A percentile compares a stretch with the other conserved stretches of the same genome.
Conservation (phyloP, 1,139 yeast species). For the Nakaseomyces bracarensis region DNA sequence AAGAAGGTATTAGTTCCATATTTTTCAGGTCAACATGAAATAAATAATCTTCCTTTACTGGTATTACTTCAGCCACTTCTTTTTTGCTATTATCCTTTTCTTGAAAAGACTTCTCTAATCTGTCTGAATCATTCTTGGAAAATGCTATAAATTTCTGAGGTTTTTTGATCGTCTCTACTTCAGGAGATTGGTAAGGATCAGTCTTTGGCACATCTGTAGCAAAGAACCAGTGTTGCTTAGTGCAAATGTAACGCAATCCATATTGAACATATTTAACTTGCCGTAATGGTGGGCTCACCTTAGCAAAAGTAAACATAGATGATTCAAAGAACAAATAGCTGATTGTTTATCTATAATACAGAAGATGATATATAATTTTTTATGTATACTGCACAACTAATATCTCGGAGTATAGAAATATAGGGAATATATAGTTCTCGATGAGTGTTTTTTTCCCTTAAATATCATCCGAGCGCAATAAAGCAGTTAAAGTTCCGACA, state of each 20-base stretch:
- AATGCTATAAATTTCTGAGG: constrained; percentile 68
- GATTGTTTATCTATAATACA: no score
- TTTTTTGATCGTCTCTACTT: constrained; percentile 34
- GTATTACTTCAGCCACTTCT: constrained; percentile 29
- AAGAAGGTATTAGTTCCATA: constrained; percentile 56
- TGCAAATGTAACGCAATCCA: background rate
- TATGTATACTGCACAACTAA: no score
- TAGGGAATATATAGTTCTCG: no score
- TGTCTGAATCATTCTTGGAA: constrained; percentile 50
- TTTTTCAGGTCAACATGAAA: constrained; percentile 58
- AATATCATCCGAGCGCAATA: no score
- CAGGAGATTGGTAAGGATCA: constrained; percentile 55
- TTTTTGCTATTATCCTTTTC: constrained; percentile 7
- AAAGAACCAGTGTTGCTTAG: constrained; percentile 52
- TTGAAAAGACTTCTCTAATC: constrained; percentile 48
- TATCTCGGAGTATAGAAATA: no score
- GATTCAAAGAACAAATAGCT: no score
- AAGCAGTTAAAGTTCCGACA: no score
- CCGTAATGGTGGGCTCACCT: background rate
- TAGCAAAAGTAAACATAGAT: no score
- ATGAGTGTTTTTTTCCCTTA: no score
- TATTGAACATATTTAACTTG: background rate
- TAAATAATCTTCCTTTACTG: constrained; percentile 75
- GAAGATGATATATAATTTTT: no score
- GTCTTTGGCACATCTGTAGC: constrained; percentile 69